Evolutionary conservation across 2,329 filamentous ascomycete genomes (phyloP).

Genomic region (Botrytis deweyae): DNA sequence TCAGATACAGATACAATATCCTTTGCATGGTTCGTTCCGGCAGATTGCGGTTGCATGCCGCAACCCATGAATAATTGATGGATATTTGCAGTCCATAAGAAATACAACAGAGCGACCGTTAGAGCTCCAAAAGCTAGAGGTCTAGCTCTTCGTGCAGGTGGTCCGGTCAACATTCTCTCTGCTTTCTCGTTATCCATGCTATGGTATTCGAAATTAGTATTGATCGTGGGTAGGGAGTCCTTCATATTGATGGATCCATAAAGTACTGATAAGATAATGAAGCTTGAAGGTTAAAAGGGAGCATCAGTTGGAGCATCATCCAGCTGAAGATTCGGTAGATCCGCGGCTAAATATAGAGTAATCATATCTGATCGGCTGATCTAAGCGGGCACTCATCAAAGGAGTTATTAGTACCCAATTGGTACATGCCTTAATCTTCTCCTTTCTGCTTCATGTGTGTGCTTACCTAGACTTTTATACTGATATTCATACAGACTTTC

Average conservation of each 20-base stretch:
- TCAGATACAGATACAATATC: background rate
- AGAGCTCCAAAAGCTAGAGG: slow-evolving; percentile 30
- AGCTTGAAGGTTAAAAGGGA: background rate
- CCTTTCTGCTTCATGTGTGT: slow-evolving; percentile 1
- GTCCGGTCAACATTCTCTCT: slow-evolving; percentile 26
- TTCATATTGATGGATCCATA: slow-evolving; percentile 27
- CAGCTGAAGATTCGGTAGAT: slow-evolving; percentile 10
- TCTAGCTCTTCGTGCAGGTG: slow-evolving; percentile 26
- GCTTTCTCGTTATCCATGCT: slow-evolving; percentile 28
- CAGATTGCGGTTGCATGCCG: background rate
- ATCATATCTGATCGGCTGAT: slow-evolving; percentile 2
- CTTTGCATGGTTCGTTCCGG: background rate
- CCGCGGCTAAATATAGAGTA: background rate
- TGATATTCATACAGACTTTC: background rate
- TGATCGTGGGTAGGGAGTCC: slow-evolving; percentile 17
- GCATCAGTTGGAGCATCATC: background rate
- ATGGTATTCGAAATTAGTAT: slow-evolving; percentile 23
- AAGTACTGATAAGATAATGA: slow-evolving; percentile 1
- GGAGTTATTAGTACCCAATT: background rate
- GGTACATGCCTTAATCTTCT: background rate
- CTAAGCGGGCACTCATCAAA: background rate
- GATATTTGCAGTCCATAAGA: slow-evolving; percentile 26
- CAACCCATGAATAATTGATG: slow-evolving; percentile 15
- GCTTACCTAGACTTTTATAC: background rate
- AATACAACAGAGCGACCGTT: slow-evolving; percentile 31